Evolutionary conservation across 2,329 filamentous ascomycete species (phyloP), one percentile per base, ranked within the genome.

Genomic region (Phymatotrichopsis omnivora): DNA sequence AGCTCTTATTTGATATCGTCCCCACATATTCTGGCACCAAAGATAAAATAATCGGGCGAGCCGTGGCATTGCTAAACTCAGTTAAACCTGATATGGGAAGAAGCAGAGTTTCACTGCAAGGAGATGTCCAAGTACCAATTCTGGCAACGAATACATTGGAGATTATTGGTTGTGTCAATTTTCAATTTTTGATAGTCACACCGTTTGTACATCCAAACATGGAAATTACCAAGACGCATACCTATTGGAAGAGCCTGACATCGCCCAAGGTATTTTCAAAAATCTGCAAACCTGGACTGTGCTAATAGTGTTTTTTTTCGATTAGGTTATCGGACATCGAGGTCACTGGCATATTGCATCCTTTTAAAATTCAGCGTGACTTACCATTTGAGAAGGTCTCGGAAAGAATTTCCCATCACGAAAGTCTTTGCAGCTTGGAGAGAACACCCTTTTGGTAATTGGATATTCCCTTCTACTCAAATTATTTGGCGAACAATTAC

Each of bases 141-240:
- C 74, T 96, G 59, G 83, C 83, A 24, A 79, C 80, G 27, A 84
- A 74, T 49, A 80, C 75, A 10, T 68, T 96, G 25, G 89, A 96
- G 49, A 80, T 96, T 7, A 95, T 98, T 55, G 93, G 91, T 12
- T 78, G 81, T 0, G 84, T 98, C 56, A 94, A 93, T 59, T 98
- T 98, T 71, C 95, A 95, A 63, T 96, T 96, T 62, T 68, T 94
- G 24, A 76, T 96, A 59, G 86, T 98, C 57, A 96, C 85, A 1
- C 89, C 91, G 0, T 98, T 98, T 65, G 75, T 78, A 14, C 91
- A 96, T 62, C 85, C 85, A 5, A 93, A 93, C 49, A 91, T 98
- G 81, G 82, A 83, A 45, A 79, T 96, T 54, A 91, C 82, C 1
- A 84, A 85, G 27, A 75, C 86, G 47, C 84, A 93, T 61, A 96